phyloP scores from a whole-genome alignment of 306 rosid genomes.

The Senna tora region DNA sequence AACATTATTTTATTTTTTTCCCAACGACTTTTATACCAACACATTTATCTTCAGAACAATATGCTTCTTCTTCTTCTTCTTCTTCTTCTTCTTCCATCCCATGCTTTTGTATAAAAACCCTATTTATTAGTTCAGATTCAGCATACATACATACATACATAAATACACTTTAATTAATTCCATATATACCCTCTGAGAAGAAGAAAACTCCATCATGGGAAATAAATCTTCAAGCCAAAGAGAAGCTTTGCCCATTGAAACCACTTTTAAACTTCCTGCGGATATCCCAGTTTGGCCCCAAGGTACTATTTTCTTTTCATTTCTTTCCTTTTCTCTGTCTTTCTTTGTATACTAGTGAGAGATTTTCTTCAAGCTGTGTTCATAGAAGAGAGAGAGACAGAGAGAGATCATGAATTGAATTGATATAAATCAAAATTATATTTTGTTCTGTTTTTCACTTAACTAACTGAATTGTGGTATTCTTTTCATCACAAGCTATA shows the following conservation, averaged over 20 bases:
- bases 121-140: background rate
- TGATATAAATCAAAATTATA: too few species aligned
- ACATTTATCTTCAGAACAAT: conserved; percentile 16
- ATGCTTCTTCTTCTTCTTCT: conserved; percentile 41
- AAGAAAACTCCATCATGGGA: conserved; percentile 47
- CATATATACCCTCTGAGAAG: background rate
- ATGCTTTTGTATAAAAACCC: background rate
- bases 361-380: background rate
- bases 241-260: conserved; percentile 48
- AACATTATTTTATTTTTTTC: too few species aligned
- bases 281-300: conserved; percentile 53
- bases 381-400: too few species aligned
- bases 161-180: too few species aligned
- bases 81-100: conserved; percentile 34
- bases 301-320: conserved; percentile 32
- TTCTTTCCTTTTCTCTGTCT: background rate
- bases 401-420: too few species aligned
- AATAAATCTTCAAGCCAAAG: conserved; percentile 38
- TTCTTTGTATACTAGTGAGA: too few species aligned
- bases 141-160: background rate
- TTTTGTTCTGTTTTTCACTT: too few species aligned
- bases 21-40: background rate
- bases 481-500: too few species aligned
- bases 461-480: too few species aligned
- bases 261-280: conserved; percentile 63